Conservation (phyloP, 208 protist genomes). For the Acanthamoeba rhysodes region DNA sequence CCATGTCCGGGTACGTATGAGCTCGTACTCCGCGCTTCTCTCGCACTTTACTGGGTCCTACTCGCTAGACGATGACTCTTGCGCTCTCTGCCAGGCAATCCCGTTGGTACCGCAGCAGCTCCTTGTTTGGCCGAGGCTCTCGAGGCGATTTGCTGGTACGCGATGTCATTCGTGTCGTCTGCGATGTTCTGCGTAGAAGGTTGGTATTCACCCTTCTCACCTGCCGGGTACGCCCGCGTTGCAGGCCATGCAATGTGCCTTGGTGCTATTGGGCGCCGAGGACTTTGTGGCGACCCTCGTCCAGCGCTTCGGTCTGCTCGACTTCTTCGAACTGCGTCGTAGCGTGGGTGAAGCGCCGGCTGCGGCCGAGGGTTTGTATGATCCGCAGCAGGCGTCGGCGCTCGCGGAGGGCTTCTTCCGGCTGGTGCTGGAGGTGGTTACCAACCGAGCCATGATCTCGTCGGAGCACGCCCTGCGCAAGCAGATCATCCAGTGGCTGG, state of each 20-base stretch:
- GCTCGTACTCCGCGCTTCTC: neutral
- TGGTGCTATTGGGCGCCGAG: slow-evolving; percentile 31
- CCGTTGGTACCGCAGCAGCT: neutral
- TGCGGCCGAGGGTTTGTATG: neutral
- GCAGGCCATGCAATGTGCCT: slow-evolving; percentile 33
- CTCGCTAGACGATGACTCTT: neutral
- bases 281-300: slow-evolving; percentile 18
- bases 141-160: neutral
- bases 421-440: neutral
- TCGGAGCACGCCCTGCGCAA: slow-evolving; percentile 33
- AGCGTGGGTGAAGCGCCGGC: neutral
- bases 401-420: slow-evolving; percentile 36
- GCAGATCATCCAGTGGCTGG: slow-evolving; percentile 69
- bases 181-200: neutral
- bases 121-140: neutral
- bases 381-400: neutral
- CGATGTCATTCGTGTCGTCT: neutral
- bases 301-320: neutral
- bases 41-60: neutral
- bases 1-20: slow-evolving; percentile 8
- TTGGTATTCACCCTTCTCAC: neutral
- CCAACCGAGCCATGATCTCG: slow-evolving; percentile 36
- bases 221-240: no score
- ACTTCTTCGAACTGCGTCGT: neutral
- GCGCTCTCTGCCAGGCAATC: neutral